Base-by-base conservation (phyloP, 225 moss, liverwort and hornwort genomes). In the Bryoerythrophyllum caledonicum region DNA sequence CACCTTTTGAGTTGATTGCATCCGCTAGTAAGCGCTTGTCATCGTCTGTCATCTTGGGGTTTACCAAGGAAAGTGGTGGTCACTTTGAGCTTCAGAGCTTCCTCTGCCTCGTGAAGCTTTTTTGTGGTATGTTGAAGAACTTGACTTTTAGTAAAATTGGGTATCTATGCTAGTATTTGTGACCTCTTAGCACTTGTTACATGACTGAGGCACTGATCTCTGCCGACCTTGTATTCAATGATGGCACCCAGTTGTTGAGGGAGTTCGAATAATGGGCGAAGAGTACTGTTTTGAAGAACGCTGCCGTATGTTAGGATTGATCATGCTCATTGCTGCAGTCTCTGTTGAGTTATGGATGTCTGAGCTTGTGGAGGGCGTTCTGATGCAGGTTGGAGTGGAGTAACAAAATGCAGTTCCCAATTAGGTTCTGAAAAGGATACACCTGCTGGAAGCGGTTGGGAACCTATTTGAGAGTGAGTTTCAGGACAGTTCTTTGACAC, bases 381-480 rank as follows among this genome's bases (percentile, higher is more conserved):
- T 68, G 73, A 68, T 63, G 73, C 65, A 63, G 77, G 55, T 48
- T 54, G 10, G 6, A 7, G 28, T 65, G 34, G 53, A 10, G 38
- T 38, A 38, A 38, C 38, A 38, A 10, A 38, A 8, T 38, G 10
- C 1, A 38, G 7, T 38, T 38, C 37, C 37, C 37, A 37, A 38
- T 10, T 38, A 38, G 8, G 38, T 38, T 32, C 32, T 32, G 32
- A 32, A 32, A 32, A 32, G 32, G n/a, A n/a, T 34, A 34, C 34
- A 34, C 34, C 34, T 34, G 34, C 34, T 34, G n/a, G n/a, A n/a
- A n/a, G n/a, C n/a, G n/a, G n/a, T n/a, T n/a, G n/a, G 38, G 38
- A 38, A 8, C 9, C 8, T 10, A 38, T 38, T 38, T 38, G 37
- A 37, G 37, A 37, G 37, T 63, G 49, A 30, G 24, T 20, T 72